Evolutionary conservation across 768 basidiomycete genomes (phyloP).

Genomic region (Butyriboletus loyo): DNA sequence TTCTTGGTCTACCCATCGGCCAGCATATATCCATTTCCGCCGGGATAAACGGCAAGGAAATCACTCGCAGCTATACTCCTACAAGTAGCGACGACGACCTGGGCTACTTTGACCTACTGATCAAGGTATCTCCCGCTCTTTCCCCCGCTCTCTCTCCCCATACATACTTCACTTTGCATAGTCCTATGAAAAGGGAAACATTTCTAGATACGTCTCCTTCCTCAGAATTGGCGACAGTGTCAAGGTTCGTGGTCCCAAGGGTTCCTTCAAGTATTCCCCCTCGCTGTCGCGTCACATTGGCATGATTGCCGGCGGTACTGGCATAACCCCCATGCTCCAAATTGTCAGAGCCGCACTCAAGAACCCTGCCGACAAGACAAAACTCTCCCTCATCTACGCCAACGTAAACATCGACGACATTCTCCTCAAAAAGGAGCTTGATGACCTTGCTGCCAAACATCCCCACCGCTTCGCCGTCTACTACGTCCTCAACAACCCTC

Average conservation of each 20-base stretch:
- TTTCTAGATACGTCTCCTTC: conserved; percentile 79
- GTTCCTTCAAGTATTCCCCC: conserved; percentile 83
- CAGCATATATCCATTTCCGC: conserved; percentile 94
- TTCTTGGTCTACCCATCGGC: conserved; percentile 92
- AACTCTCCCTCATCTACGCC: conserved; percentile 88
- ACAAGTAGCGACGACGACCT: conserved; percentile 90
- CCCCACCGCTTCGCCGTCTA: conserved; percentile 70
- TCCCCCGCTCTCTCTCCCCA: neutral
- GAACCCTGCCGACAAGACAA: conserved; percentile 83
- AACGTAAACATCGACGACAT: conserved; percentile 94
- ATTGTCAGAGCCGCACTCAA: conserved; percentile 92
- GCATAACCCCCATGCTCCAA: conserved; percentile 99
- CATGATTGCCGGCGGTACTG: conserved; percentile 99
- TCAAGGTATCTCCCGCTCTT: conserved; percentile 64
- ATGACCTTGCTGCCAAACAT: conserved; percentile 66
- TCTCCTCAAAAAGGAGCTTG: conserved; percentile 84
- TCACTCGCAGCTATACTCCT: conserved; percentile 93
- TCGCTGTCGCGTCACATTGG: conserved; percentile 74
- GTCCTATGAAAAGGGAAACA: conserved; percentile 97
- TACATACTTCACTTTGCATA: conserved; percentile 26
- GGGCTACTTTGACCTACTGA: conserved; percentile 93
- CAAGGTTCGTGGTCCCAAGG: conserved; percentile 94
- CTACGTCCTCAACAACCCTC: conserved; percentile 95
- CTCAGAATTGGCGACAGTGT: conserved; percentile 87
- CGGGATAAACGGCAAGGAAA: conserved; percentile 85